Conservation (phyloP, 139 green algal genomes). For the Chlorella sorokiniana region DNA sequence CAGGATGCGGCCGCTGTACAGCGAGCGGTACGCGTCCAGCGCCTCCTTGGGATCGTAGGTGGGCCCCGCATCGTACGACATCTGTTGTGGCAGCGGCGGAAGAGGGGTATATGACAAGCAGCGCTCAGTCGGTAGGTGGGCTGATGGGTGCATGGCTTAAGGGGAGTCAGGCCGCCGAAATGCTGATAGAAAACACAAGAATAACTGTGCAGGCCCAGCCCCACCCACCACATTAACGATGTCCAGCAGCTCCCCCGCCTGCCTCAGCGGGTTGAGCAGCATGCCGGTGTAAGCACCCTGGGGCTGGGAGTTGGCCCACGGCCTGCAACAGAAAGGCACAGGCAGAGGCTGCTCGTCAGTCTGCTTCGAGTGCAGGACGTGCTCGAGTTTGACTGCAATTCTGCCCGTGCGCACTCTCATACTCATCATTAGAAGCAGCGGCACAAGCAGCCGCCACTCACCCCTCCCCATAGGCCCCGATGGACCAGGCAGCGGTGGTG, state of each 20-base stretch:
- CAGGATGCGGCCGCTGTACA: conserved; percentile 38
- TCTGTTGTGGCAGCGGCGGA: conserved; percentile 6
- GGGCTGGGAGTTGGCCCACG: conserved; percentile 22
- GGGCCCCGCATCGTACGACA: conserved; percentile 53
- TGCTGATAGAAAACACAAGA: neutral
- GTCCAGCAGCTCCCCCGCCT: conserved; percentile 39
- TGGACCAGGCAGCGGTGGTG: conserved; percentile 40
- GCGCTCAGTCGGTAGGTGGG: neutral
- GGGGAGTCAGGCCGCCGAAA: neutral
- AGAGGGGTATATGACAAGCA: neutral
- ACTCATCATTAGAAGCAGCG: no score
- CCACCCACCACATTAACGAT: conserved; percentile 47
- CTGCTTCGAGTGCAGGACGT: neutral
- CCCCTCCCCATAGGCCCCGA: conserved; percentile 51
- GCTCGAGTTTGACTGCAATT: no score
- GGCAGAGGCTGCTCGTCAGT: neutral
- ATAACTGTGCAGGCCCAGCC: no score
- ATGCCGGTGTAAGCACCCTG: conserved; percentile 37
- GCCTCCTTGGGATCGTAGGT: conserved; percentile 38
- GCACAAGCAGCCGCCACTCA: no score
- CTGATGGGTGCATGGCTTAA: neutral
- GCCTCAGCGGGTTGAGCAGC: conserved; percentile 49
- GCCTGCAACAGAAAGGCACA: neutral
- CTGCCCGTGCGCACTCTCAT: no score
- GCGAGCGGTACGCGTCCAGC: conserved; percentile 42